Conservation (phyloP, 257 asterid genomes). For the Solanum etuberosum region DNA sequence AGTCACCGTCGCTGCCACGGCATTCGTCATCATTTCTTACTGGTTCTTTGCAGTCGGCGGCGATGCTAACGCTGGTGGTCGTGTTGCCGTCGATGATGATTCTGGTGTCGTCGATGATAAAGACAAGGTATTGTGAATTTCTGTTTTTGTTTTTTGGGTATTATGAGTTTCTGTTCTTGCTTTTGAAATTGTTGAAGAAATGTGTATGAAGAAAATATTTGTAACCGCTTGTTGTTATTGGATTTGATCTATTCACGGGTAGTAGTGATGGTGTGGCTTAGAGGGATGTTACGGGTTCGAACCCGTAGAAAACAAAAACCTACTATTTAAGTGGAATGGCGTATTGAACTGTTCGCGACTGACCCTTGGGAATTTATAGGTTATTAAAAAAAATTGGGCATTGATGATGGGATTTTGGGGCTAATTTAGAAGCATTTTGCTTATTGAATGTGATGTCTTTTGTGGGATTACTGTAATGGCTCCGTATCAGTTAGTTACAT, state of each 20-base stretch:
- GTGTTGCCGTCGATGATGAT: slow-evolving; percentile 14
- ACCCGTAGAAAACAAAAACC: background rate
- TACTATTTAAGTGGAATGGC: background rate
- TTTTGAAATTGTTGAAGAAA: background rate
- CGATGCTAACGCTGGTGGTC: slow-evolving; percentile 19
- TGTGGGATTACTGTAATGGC: background rate
- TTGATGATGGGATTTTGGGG: background rate
- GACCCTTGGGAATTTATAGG: background rate
- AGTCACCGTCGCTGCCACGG: slow-evolving; percentile 63
- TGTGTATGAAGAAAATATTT: background rate
- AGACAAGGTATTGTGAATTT: background rate
- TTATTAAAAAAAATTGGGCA: background rate
- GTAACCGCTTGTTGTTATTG: background rate
- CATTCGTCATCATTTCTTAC: slow-evolving; percentile 39
- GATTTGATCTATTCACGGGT: background rate
- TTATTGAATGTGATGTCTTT: background rate
- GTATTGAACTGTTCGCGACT: background rate
- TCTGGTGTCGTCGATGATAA: slow-evolving; percentile 26
- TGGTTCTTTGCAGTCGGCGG: slow-evolving; percentile 39
- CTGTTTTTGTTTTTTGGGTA: background rate
- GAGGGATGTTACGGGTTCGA: background rate
- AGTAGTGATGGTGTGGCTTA: background rate
- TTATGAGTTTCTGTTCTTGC: background rate
- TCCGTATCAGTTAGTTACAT: background rate
- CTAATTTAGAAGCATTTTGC: background rate